Evolutionary conservation across 164 flowering plant species (phyloP).

Genomic region (Kingdonia uniflora): DNA sequence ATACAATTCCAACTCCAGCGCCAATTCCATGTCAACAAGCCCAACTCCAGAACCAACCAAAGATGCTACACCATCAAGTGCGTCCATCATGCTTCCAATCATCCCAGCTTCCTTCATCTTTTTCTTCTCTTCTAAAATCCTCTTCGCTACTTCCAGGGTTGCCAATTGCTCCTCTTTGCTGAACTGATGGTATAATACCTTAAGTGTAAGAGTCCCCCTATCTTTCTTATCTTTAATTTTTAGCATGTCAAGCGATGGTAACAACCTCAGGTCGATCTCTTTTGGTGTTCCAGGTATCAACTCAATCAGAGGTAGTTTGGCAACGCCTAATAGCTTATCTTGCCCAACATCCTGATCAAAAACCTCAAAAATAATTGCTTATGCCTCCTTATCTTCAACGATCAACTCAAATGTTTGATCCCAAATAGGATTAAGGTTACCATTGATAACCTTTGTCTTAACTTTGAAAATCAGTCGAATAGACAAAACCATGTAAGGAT

Average conservation of each 20-base stretch:
- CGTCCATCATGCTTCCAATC: conserved; percentile 98
- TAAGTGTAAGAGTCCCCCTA: conserved; percentile 65
- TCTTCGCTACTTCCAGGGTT: conserved; percentile 87
- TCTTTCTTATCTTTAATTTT: conserved; percentile 92
- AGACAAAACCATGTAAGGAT: conserved; percentile 68
- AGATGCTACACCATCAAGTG: conserved; percentile 69
- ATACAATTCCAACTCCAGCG: conserved; percentile 59
- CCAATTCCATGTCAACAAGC: conserved; percentile 50
- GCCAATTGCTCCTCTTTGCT: conserved; percentile 75
- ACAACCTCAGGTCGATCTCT: conserved; percentile 58
- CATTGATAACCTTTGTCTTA: conserved; percentile 66
- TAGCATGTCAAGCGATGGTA: conserved; percentile 75
- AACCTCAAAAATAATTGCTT: conserved; percentile 78
- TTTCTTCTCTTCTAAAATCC: conserved; percentile 60
- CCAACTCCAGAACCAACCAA: conserved; percentile 60
- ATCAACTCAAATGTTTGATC: conserved; percentile 76
- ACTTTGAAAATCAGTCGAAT: conserved; percentile 76
- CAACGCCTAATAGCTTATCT: conserved; percentile 78
- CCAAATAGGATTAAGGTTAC: conserved; percentile 96
- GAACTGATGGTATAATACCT: conserved; percentile 74
- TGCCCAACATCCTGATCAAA: conserved; percentile 84
- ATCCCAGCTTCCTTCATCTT: conserved; percentile 73
- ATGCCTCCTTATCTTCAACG: conserved; percentile 96
- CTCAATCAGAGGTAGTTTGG: conserved; percentile 55
- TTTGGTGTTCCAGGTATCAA: conserved; percentile 46